phyloP scores from a whole-genome alignment of 805 yeast genomes.

The Myxozyma nipponensis region DNA sequence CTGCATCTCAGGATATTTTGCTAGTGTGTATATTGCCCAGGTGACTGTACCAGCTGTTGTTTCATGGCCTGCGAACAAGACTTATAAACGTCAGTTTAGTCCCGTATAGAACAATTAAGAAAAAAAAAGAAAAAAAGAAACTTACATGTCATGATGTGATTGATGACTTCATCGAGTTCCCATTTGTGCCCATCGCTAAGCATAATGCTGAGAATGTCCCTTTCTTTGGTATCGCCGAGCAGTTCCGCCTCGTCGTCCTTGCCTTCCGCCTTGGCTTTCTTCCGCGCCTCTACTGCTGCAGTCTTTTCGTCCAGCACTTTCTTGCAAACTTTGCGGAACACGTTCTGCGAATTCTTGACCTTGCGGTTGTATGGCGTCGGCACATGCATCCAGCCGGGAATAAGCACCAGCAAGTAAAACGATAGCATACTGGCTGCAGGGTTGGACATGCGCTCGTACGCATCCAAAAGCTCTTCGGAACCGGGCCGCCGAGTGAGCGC shows the following conservation, averaged over 20 bases:
- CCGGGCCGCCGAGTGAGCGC: constrained; percentile 12
- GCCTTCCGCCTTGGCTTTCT: no score
- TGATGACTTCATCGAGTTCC: constrained; percentile 8
- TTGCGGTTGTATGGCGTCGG: constrained; percentile 7
- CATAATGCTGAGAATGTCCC: constrained; percentile 15
- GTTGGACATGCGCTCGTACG: constrained; percentile 7
- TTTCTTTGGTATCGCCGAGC: no score
- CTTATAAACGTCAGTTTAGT: background rate
- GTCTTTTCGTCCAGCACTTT: background rate
- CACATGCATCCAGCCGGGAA: constrained; percentile 16
- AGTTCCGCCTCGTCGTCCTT: background rate
- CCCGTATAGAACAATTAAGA: no score
- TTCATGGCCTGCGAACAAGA: constrained; percentile 25
- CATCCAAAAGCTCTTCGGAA: constrained; percentile 6
- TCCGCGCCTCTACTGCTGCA: background rate
- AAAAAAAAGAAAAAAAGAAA: background rate
- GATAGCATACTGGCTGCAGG: background rate
- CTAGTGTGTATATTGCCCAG: constrained; percentile 12
- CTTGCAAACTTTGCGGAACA: background rate
- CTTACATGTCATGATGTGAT: constrained; percentile 17
- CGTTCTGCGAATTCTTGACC: constrained; percentile 3
- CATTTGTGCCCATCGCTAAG: background rate
- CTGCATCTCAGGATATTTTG: constrained; percentile 16
- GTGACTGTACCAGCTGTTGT: constrained; percentile 17
- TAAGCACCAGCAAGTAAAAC: constrained; percentile 2